Base-by-base conservation (phyloP, 768 basidiomycete species). In the Rossbeevera mucosa region DNA sequence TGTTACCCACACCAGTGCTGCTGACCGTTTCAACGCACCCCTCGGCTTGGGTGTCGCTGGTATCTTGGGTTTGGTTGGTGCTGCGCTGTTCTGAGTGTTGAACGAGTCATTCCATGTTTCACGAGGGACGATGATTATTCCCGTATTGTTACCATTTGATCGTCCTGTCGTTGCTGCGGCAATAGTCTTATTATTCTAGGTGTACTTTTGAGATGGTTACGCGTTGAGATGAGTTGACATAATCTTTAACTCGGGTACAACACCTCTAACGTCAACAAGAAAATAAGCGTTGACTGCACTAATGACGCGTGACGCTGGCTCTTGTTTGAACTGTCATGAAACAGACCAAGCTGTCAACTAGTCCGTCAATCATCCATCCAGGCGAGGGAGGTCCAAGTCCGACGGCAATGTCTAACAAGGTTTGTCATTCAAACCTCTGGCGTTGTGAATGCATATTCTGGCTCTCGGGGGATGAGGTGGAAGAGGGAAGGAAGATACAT, bases 61-160 rank as follows among this genome's bases (percentile, higher is more conserved):
- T 33, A 28, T 81, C 31, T 66, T 83, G 62, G 80, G 80, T 20
- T 58, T 82, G 41, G 64, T 80, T 50, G 81, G 81, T 38, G 73
- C 76, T 48, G 72, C 71, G 45, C 67, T 82, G 20, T 70, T 81
- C 50, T 80, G 67, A 72, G 52, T 51, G 28, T 41, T 2, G 29
- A 62, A 43, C 55, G 58, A 47, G n/a, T 11, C n/a, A 36, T 36
- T 36, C 12, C 36, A 49, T 40, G 4, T 41, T 41, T 40, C 44
- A 57, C 13, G 45, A 54, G 38, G 58, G 59, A 69, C 47, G 45
- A 53, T 51, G 46, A 56, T 43, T 36, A 42, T 42, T 20, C 21
- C 41, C 41, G 41, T 44, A 53, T n/a, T 1, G 24, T 31, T 29
- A 38, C 53, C 52, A 46, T 63, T 57, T 57, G 53, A 31, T 57